Evolutionary conservation across 192 early-diverging fungal genomes (phyloP), one percentile per base, ranked within the genome.

Genomic region (Coemansia sp.): DNA sequence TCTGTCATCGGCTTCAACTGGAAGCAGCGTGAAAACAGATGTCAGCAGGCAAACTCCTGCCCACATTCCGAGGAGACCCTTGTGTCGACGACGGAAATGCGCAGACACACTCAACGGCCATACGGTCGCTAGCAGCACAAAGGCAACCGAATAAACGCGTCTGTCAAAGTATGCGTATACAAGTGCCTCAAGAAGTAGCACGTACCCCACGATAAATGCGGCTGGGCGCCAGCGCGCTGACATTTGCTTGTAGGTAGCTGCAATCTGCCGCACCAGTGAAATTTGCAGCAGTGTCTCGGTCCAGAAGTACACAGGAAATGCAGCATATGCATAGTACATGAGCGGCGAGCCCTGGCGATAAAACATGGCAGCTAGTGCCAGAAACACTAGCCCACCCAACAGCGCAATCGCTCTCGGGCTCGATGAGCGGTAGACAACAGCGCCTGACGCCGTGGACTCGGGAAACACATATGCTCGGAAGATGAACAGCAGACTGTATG

Each of bases 271-370:
- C 18, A 78, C 54, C 49, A 80, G 65, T 12, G 65, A 64, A 9
- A 58, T 28, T 21, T 81, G 71, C n/a, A 77, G 62, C 10, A 85
- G 27, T 8, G 86, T 70, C 18, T 88, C 82, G 28, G 82, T 80
- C 94, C 94, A 98, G 70, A 98, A 93, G 63, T 81, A 93, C 0
- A 91, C 74, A 0, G 93, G 94, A 78, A 98, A 96, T 4, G 87
- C 83, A 7, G 85, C 78, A 47, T 98, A 98, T 0, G 85, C 86
- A 71, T 98, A 96, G 82, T 98, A 98, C 67, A 92, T 85, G 22
- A 68, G 55, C 22, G 93, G 93, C 53, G 91, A 92, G 22, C 89
- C 70, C 76, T 95, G 90, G 25, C 85, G 64, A 64, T 80, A 88
- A 54, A 97, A 82, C 58, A 97, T 76, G 5, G 68, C 64, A 0